Conservation (phyloP, 164 flowering plant genomes). For the Chimonanthus praecox region DNA sequence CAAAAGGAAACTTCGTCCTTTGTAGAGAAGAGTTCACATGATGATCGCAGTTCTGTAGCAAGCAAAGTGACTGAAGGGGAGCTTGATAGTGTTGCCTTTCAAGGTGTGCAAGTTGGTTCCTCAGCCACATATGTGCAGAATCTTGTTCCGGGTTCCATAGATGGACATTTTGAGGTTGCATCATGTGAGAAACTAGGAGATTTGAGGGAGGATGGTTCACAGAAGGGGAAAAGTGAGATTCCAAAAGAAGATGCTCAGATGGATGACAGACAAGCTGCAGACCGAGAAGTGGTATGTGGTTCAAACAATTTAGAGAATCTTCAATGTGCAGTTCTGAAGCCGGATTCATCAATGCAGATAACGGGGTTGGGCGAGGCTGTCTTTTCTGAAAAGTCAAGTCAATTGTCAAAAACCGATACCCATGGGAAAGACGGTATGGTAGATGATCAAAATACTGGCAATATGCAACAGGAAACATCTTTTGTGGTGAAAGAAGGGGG, state of each 20-base stretch:
- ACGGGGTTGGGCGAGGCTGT: constrained; percentile 12
- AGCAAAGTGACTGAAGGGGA: neutral
- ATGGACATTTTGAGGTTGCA: neutral
- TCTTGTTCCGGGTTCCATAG: constrained; percentile 8
- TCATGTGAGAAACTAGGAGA: constrained; percentile 9
- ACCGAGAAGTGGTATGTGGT: constrained; percentile 8
- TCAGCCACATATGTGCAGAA: constrained; percentile 6
- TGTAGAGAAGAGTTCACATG: neutral
- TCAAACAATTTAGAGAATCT: constrained; percentile 2
- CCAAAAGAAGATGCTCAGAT: constrained; percentile 12
- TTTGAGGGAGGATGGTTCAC: constrained; percentile 7
- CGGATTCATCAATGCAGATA: constrained; percentile 11
- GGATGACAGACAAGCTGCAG: constrained; percentile 11
- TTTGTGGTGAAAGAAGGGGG: neutral
- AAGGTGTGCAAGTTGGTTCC: constrained; percentile 16
- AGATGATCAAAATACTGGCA: constrained; percentile 17
- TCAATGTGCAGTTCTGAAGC: constrained; percentile 8
- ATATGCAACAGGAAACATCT: constrained; percentile 10
- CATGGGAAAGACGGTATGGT: constrained; percentile 6
- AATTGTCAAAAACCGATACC: neutral
- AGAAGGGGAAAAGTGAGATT: neutral
- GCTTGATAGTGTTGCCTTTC: constrained; percentile 3
- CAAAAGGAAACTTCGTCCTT: neutral
- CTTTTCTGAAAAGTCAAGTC: neutral
- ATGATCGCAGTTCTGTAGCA: neutral